Base-by-base conservation (phyloP, 257 asterid species). In the Phtheirospermum japonicum region DNA sequence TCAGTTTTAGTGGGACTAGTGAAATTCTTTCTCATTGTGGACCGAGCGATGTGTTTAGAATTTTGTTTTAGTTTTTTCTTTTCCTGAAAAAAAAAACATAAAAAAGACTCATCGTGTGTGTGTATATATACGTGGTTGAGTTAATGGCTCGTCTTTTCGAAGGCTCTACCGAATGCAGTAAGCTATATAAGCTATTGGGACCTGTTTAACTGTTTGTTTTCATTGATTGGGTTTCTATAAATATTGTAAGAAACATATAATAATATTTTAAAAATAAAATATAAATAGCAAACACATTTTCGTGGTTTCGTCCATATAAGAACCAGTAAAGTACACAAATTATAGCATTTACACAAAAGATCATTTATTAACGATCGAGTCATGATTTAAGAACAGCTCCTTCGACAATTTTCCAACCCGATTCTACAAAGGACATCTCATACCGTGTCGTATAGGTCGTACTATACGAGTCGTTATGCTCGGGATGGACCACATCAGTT, bases 351-450 rank as follows among this genome's bases (percentile, higher is more conserved):
- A 80, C 84, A 79, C 54, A 12, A 49, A 40, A 36, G 63, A 53
- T 37, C 14, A 58, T 63, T n/a, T 37, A 39, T 55, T 42, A 14
- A 66, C 80, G 53, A 54, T 65, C 20, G 7, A 4, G 4, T 76
- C 76, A 82, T 0, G 94, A 77, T 78, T 85, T 92, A 18, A 89
- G 91, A 60, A 88, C 97, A 59, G 97, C 97, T 42, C 99, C 99
- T 74, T 84, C 99, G n/a, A 84, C 76, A 66, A 89, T 89, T 79
- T 79, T 89, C 99, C 99, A 89, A 45, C 89, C 95, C 0, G 96
- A 83, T 13, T 80, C 72, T 0, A 70, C 81, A 71, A 76, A 72
- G 26, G 80, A 76, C 87, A 86, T 72, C 71, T 89, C 97, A 55
- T 92, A 92, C 73, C 97, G 83, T 19, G 95, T 87, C 6, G 99